Evolutionary conservation across 352 stramenopile genomes (phyloP).

Genomic region (Phytophthora ohioensis): DNA sequence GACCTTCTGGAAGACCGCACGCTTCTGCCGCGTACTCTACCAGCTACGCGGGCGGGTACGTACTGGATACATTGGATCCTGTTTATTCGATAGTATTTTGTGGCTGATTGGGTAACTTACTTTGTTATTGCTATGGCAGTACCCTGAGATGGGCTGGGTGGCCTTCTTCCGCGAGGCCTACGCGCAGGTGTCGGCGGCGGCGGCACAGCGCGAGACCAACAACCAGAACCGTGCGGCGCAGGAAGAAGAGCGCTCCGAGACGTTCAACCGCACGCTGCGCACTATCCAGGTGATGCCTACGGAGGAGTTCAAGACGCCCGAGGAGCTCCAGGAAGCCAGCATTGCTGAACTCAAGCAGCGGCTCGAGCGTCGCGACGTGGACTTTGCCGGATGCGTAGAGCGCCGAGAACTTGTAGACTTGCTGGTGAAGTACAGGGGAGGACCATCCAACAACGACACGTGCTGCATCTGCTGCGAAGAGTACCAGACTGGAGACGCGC

Average conservation of each 20-base stretch:
- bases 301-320: constrained; percentile 76
- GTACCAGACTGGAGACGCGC: constrained; percentile 79
- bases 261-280: constrained; percentile 76
- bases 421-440: constrained; percentile 77
- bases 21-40: constrained; percentile 66
- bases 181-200: constrained; percentile 45
- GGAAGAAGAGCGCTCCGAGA: constrained; percentile 54
- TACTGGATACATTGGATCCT: constrained; percentile 1
- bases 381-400: constrained; percentile 70
- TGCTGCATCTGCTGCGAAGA: constrained; percentile 91
- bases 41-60: constrained; percentile 50
- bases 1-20: constrained; percentile 61
- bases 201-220: constrained; percentile 47
- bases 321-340: constrained; percentile 58
- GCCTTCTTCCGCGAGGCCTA: constrained; percentile 69
- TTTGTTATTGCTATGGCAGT: constrained; percentile 29
- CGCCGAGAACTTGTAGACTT: constrained; percentile 76
- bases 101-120: neutral
- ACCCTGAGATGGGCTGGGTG: constrained; percentile 65
- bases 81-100: neutral
- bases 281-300: constrained; percentile 86
- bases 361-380: constrained; percentile 71
- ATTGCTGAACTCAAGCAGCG: constrained; percentile 83
- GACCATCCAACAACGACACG: constrained; percentile 85
- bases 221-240: constrained; percentile 45